These are phyloP conservation scores for Rhodotorula paludigena DNA, from an alignment of 768 basidiomycete species.

Conservation along the genomic window DNA sequence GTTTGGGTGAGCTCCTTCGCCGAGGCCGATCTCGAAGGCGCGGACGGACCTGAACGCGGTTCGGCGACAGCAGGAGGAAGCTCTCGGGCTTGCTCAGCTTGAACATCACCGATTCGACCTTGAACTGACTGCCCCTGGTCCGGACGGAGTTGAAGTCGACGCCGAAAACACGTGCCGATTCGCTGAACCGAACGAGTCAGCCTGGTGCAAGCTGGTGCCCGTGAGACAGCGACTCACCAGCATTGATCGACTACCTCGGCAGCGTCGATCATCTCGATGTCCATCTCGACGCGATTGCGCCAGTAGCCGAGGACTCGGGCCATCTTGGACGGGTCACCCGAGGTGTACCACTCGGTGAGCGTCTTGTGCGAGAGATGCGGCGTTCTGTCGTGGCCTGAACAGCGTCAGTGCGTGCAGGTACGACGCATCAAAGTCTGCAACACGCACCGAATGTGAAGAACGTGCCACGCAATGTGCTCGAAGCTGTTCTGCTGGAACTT, in stretches of 20 bases:
- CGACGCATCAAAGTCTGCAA: slow-evolving; percentile 59
- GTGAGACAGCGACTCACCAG: slow-evolving; percentile 57
- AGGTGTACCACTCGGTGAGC: slow-evolving; percentile 66
- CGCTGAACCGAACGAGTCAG: slow-evolving; percentile 53
- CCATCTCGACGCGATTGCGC: slow-evolving; percentile 60
- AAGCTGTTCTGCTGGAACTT: slow-evolving; percentile 74
- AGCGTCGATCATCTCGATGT: slow-evolving; percentile 72
- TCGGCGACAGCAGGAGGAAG: slow-evolving; percentile 85
- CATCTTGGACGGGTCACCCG: slow-evolving; percentile 57
- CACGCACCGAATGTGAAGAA: slow-evolving; percentile 66
- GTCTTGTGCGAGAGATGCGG: slow-evolving; percentile 66
- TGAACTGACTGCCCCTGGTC: slow-evolving; percentile 93
- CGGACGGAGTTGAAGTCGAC: slow-evolving; percentile 95
- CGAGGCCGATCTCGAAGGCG: not conserved
- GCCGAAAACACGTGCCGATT: slow-evolving; percentile 95
- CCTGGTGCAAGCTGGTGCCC: not conserved
- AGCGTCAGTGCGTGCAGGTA: slow-evolving; percentile 51
- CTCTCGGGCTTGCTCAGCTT: slow-evolving; percentile 93
- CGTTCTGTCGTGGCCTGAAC: slow-evolving; percentile 53
- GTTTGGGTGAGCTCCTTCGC: not conserved
- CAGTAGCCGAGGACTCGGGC: slow-evolving; percentile 61
- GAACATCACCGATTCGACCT: slow-evolving; percentile 98
- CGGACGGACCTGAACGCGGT: slow-evolving; percentile 65
- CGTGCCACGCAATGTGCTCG: slow-evolving; percentile 80
- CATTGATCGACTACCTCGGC: slow-evolving; percentile 81